Base-by-base conservation (phyloP, 768 basidiomycete species). In the Mycena albidolilacea region DNA sequence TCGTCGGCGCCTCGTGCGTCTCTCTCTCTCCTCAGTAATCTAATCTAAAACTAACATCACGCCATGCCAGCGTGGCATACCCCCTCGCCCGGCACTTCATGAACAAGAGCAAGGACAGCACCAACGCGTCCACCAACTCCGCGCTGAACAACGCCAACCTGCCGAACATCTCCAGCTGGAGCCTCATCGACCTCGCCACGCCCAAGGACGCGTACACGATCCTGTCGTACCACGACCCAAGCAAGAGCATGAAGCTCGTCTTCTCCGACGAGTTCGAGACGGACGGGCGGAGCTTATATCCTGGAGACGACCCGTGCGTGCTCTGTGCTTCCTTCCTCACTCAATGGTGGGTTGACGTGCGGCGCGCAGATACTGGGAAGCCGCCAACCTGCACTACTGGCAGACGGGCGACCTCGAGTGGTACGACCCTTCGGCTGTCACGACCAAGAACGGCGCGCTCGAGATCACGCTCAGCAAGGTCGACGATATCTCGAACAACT, bases 321-420 rank as follows among this genome's bases (percentile, higher is more conserved):
- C n/a, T n/a, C n/a, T n/a, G n/a, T n/a, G n/a, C n/a, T n/a, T n/a
- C n/a, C n/a, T n/a, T n/a, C n/a, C n/a, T n/a, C n/a, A n/a, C n/a
- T n/a, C n/a, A n/a, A 77, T 70, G 93, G 19, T 30, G 39, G 38
- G 30, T 39, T 59, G 70, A 4, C 19, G 48, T 7, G 48, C 48
- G 48, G 19, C 8, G 46, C 46, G 48, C n/a, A 50, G 48, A n/a
- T 50, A 93, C 77, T 94, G 93, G 93, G 92, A 94, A 78, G 93
- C 94, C 46, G 91, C 83, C 23, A 86, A 95, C 81, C 84, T 95
- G 43, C 91, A 95, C 79, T 95, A 95, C 77, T 95, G 94, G 93
- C 90, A 91, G 69, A 67, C 93, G 5, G 89, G 90, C 71, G 91
- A 94, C 77, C 72, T 93, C 78, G 95, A 98, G 81, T 97, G 95